These are phyloP conservation scores for Entelexis paramagnoliae DNA, from an alignment of 1,139 yeast species.

Conservation along the genomic window DNA sequence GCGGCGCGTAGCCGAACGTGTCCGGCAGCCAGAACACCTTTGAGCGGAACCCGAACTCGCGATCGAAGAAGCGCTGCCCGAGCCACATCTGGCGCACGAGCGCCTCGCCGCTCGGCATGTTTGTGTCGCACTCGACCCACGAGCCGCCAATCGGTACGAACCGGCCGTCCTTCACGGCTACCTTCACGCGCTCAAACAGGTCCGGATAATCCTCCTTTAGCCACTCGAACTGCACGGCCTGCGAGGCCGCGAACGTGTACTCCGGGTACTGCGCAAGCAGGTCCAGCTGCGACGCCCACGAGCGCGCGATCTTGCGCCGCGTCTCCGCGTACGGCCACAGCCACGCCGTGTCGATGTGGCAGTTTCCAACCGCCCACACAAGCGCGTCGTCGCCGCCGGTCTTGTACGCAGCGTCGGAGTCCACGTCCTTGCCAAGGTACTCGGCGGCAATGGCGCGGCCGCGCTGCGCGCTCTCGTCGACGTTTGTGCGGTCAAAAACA, in stretches of 20 bases:
- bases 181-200: slow-evolving; percentile 50
- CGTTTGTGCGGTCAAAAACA: slow-evolving; percentile 51
- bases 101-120: slow-evolving; percentile 87
- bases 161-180: slow-evolving; percentile 59
- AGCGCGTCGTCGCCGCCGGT: slow-evolving; percentile 7
- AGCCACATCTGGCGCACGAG: slow-evolving; percentile 75
- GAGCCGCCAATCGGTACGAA: slow-evolving; percentile 91
- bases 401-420: slow-evolving; percentile 50
- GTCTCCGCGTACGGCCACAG: slow-evolving; percentile 98
- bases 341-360: slow-evolving; percentile 98
- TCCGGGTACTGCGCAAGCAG: slow-evolving; percentile 83
- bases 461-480: slow-evolving; percentile 39
- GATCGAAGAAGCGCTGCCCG: slow-evolving; percentile 76
- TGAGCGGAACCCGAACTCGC: slow-evolving; percentile 66
- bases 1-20: slow-evolving; percentile 92
- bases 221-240: slow-evolving; percentile 95
- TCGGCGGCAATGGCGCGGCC: slow-evolving; percentile 60
- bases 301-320: slow-evolving; percentile 77
- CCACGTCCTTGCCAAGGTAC: slow-evolving; percentile 54
- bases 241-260: slow-evolving; percentile 87
- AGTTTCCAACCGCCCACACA: slow-evolving; percentile 81
- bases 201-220: slow-evolving; percentile 75
- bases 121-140: slow-evolving; percentile 97
- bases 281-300: slow-evolving; percentile 90
- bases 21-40: slow-evolving; percentile 91